Percentiles rank a stretch among this genome's conserved stretches.
phyloP scores from a whole-genome alignment of 2,329 filamentous ascomycete genomes.

The Mariannaea sp. region DNA sequence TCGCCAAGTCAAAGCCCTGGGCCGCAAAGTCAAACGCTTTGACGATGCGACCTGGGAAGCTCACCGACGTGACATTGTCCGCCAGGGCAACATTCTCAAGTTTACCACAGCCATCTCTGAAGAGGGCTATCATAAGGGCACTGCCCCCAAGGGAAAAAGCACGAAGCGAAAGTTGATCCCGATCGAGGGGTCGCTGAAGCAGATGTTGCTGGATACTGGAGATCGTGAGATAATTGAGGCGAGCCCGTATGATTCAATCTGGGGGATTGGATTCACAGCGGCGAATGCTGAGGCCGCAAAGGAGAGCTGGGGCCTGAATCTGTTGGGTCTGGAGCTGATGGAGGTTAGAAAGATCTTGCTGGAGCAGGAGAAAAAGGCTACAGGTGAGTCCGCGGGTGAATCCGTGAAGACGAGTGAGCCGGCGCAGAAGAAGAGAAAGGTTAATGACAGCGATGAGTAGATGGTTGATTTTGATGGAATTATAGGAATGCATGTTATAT shows the following conservation, averaged over 20 bases:
- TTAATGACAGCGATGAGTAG: background rate
- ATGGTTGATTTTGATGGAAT: no score
- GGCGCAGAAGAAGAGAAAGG: slow-evolving; percentile 5
- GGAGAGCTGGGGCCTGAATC: slow-evolving; percentile 64
- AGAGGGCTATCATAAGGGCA: slow-evolving; percentile 34
- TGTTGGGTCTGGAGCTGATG: slow-evolving; percentile 67
- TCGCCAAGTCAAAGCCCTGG: slow-evolving; percentile 56
- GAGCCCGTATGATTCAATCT: slow-evolving; percentile 63
- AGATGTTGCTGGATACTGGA: slow-evolving; percentile 60
- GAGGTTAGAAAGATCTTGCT: slow-evolving; percentile 58
- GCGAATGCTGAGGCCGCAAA: slow-evolving; percentile 53
- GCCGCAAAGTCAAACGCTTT: slow-evolving; percentile 60
- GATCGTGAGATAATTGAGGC: slow-evolving; percentile 67
- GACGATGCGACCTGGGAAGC: slow-evolving; percentile 55
- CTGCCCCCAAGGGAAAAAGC: slow-evolving; percentile 25
- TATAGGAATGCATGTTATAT: no score
- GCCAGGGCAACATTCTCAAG: slow-evolving; percentile 62
- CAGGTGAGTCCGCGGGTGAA: no score
- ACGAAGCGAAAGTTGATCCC: slow-evolving; percentile 26
- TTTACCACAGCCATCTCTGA: slow-evolving; percentile 54
- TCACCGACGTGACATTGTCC: slow-evolving; percentile 59
- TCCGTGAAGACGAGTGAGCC: background rate
- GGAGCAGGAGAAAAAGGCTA: slow-evolving; percentile 40
- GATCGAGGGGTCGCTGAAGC: slow-evolving; percentile 48
- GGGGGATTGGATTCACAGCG: slow-evolving; percentile 67